Conservation (phyloP, 768 basidiomycete genomes). For the Pulveroboletus sp. region DNA sequence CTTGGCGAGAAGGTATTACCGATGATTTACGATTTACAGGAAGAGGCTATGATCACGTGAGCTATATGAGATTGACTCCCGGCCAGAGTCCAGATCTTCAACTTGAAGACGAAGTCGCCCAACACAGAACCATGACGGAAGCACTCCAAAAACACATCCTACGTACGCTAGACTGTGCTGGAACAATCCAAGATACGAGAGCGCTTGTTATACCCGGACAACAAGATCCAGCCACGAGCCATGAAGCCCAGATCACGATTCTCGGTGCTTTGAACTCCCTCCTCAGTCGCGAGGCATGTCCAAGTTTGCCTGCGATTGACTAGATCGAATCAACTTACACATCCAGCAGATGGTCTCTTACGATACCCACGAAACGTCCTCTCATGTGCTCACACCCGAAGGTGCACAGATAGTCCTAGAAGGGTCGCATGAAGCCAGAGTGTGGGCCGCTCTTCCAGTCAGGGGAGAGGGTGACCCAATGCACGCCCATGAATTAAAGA, state of each 20-base stretch:
- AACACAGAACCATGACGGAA: constrained; percentile 56
- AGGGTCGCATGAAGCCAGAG: constrained; percentile 93
- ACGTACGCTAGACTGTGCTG: constrained; percentile 57
- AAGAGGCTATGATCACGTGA: constrained; percentile 22
- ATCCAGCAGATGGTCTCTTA: constrained; percentile 73
- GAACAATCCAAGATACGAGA: constrained; percentile 64
- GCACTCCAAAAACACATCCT: constrained; percentile 76
- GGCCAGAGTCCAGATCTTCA: too few relatives aligned
- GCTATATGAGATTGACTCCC: constrained; percentile 19
- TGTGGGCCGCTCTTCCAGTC: constrained; percentile 78
- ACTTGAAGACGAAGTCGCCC: constrained; percentile 1
- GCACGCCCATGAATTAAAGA: constrained; percentile 64
- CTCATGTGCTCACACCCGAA: constrained; percentile 77
- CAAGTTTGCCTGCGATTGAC: constrained; percentile 2
- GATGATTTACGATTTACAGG: too few relatives aligned
- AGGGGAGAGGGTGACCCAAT: constrained; percentile 70
- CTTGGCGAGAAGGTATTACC: too few relatives aligned
- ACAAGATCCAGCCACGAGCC: constrained; percentile 49
- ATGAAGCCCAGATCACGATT: constrained; percentile 79
- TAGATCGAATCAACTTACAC: constrained; percentile 11
- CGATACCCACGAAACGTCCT: constrained; percentile 69
- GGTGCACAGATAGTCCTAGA: constrained; percentile 70
- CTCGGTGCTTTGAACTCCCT: constrained; percentile 92
- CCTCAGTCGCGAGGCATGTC: constrained; percentile 72
- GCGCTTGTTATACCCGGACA: constrained; percentile 63